Base-by-base conservation (phyloP, 179 eudicot genomes). In the Corrigiola litoralis region DNA sequence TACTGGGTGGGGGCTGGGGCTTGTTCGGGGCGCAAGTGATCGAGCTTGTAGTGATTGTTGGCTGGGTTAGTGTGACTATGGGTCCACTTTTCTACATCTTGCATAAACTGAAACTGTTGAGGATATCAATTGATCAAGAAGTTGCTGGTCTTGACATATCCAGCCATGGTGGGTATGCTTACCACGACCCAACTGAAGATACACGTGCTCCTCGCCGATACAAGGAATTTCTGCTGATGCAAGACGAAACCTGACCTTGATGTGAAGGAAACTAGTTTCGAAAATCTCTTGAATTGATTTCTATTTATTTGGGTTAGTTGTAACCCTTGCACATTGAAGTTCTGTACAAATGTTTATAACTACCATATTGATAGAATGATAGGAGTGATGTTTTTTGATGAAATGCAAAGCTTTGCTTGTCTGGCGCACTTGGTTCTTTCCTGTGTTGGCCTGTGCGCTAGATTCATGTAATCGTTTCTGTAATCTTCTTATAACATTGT, bases 101-200 rank as follows among this genome's bases (percentile, higher is more conserved):
- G 58, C 85, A 85, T 34, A 69, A 61, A 65, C 72, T 87, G 34
- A 36, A 65, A 65, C 65, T 87, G 14, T 32, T 87, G 66, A 81
- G 95, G 64, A 87, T 82, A 61, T 81, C 90, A 0, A 33, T 7
- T 2, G 87, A 75, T 23, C 90, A 87, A 0, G 94, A 87, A 74
- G 70, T 85, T 47, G 87, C 87, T 10, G 94, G 94, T 21, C 87
- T 84, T 14, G 90, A 87, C 42, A 79, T 87, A 66, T 82, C 94
- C 0, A 82, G 94, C 59, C 94, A 87, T 68, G 94, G 89, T 34
- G 94, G 94, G 13, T 87, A 79, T 65, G 94, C 94, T 7, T 87
- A 87, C 61, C 65, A 72, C 58, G 76, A 84, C 34, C 78, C 76
- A 5, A 25, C 32, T 20, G 76, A 72, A 40, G 66, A 59, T 5